phyloP scores from a whole-genome alignment of 2,329 filamentous ascomycete genomes.

The Xylariaceae sp. region DNA sequence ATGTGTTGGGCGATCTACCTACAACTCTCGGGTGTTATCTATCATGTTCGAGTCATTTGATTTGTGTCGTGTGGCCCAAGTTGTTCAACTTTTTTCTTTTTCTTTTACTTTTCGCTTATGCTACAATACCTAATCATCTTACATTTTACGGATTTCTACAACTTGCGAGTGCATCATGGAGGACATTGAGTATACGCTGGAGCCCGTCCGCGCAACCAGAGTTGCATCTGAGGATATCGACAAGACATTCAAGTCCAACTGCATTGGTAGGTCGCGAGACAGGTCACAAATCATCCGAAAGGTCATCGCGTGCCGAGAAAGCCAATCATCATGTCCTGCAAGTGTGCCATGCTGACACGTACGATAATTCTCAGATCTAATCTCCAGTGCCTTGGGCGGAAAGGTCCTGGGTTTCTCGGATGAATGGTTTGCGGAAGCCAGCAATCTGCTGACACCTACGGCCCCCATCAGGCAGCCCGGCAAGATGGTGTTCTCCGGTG shows the following conservation, averaged over 20 bases:
- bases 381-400: conserved; percentile 56
- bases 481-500: conserved; percentile 63
- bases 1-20: background rate
- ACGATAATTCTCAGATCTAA: conserved; percentile 43
- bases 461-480: conserved; percentile 57
- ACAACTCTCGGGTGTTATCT: background rate
- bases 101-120: background rate
- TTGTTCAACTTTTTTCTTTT: background rate
- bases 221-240: conserved; percentile 53
- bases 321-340: background rate
- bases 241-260: conserved; percentile 54
- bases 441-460: conserved; percentile 59
- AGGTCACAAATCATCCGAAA: background rate
- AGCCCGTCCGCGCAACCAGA: conserved; percentile 44
- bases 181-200: conserved; percentile 51
- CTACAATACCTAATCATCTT: background rate
- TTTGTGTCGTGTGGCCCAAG: background rate
- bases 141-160: background rate
- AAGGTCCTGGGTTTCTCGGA: conserved; percentile 61
- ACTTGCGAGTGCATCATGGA: conserved; percentile 30
- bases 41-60: background rate
- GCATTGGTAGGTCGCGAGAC: conserved; percentile 47
- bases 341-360: conserved; percentile 14
- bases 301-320: background rate
- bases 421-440: conserved; percentile 62